Conservation (phyloP, 805 yeast genomes). For the Yamadazyma olivae region DNA sequence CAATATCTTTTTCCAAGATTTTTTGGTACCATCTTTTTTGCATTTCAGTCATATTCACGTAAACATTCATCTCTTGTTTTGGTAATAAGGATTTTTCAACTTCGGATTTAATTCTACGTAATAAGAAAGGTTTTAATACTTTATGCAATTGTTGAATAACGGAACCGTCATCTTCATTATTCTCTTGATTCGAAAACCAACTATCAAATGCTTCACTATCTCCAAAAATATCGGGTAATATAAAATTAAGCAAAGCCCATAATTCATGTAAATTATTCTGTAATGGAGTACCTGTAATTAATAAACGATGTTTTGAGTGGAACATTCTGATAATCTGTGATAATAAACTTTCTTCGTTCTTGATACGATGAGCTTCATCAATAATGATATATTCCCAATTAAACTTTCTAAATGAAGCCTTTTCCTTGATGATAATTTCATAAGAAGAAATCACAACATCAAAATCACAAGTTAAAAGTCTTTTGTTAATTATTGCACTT, state of each 20-base stretch:
- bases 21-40: slow-evolving; percentile 76
- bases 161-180: slow-evolving; percentile 22
- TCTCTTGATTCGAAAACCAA: slow-evolving; percentile 55
- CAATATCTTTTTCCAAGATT: slow-evolving; percentile 73
- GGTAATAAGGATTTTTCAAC: slow-evolving; percentile 80
- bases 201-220: slow-evolving; percentile 71
- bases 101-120: slow-evolving; percentile 74
- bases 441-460: slow-evolving; percentile 72
- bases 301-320: slow-evolving; percentile 63
- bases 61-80: slow-evolving; percentile 69
- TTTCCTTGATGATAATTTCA: slow-evolving; percentile 75
- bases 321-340: slow-evolving; percentile 75
- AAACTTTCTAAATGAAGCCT: slow-evolving; percentile 61
- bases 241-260: slow-evolving; percentile 77
- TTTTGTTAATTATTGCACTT: slow-evolving; percentile 47
- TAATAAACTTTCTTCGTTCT: slow-evolving; percentile 69
- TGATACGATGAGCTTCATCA: slow-evolving; percentile 83
- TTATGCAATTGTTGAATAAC: slow-evolving; percentile 71
- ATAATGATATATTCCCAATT: slow-evolving; percentile 75
- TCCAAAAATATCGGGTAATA: slow-evolving; percentile 75
- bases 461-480: slow-evolving; percentile 57
- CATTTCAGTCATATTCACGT: slow-evolving; percentile 75
- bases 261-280: slow-evolving; percentile 78
- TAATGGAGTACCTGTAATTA: slow-evolving; percentile 80
- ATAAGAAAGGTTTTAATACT: slow-evolving; percentile 69